Conservation (phyloP, 1,139 yeast genomes). For the Debaryomyces singareniensis region DNA sequence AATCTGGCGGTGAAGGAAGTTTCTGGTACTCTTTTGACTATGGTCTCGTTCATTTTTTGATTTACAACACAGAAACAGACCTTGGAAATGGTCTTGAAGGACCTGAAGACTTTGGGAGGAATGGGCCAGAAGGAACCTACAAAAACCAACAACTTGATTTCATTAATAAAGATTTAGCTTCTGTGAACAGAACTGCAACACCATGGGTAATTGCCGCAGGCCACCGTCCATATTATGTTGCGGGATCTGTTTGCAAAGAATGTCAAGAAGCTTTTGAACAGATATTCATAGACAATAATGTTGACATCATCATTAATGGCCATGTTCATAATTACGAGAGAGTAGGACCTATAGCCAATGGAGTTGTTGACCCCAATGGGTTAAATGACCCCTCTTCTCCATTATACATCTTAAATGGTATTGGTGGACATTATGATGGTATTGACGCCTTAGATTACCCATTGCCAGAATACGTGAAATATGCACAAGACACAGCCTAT, state of each 20-base stretch:
- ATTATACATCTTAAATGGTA: slow-evolving; percentile 7
- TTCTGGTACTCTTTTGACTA: slow-evolving; percentile 8
- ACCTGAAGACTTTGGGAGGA: slow-evolving; percentile 5
- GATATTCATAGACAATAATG: slow-evolving; percentile 3
- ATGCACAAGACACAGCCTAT: slow-evolving; percentile 6
- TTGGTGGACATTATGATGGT: slow-evolving; percentile 8
- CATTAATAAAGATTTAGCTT: slow-evolving; percentile 5
- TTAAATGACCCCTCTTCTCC: slow-evolving; percentile 7
- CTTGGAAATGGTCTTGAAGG: slow-evolving; percentile 7
- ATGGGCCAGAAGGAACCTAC: slow-evolving; percentile 6
- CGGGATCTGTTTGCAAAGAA: slow-evolving; percentile 4
- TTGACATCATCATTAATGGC: slow-evolving; percentile 6
- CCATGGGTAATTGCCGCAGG: slow-evolving; percentile 8
- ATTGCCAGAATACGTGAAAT: slow-evolving; percentile 5
- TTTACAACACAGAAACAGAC: slow-evolving; percentile 7
- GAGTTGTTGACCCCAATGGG: slow-evolving; percentile 5
- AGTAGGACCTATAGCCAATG: slow-evolving; percentile 4
- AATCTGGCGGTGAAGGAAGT: slow-evolving; percentile 5
- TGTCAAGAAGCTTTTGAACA: slow-evolving; percentile 7
- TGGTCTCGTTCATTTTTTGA: slow-evolving; percentile 7
- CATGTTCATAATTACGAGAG: slow-evolving; percentile 8
- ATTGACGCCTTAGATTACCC: slow-evolving; percentile 4
- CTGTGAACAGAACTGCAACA: slow-evolving; percentile 6
- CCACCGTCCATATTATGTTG: slow-evolving; percentile 8
- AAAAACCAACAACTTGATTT: slow-evolving; percentile 6